Base-by-base conservation (phyloP, 2,329 filamentous ascomycete species). In the Malbranchea cinnamomea region DNA sequence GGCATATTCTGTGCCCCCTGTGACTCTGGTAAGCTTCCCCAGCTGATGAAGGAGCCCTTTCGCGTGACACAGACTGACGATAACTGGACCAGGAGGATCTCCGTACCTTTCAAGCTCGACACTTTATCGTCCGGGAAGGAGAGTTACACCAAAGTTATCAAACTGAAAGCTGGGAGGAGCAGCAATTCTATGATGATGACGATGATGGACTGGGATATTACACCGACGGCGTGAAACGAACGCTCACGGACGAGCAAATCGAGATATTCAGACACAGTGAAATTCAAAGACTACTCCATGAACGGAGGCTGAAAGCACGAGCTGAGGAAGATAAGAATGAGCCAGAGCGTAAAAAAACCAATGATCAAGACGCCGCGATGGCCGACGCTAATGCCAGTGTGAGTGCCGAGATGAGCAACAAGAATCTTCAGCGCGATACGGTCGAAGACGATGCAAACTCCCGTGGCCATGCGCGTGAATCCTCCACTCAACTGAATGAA, bases 241-340 rank as follows among this genome's bases (percentile, higher is more conserved):
- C 84, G 11, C 63, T 95, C 44, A 94, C 85, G 6, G 81, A 94
- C 46, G 80, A 84, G 43, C 81, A 94, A 59, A 82, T 94, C 42
- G 71, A 72, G 31, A 87, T 93, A 37, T 94, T 94, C 50, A 69
- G 85, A 37, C 82, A 91, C 48, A 87, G 80, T 2, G 87, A 95
- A 53, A 68, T 92, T 13, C 75, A 89, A 46, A 57, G 70, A 8
- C 59, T 92, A 22, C 60, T 80, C 15, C 70, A 71, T 37, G 60
- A 65, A 36, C 50, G 47, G 31, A 47, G 58, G 38, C 35, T 54
- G 7, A 37, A 57, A 29, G 39, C 48, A n/a, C 42, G 43, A 8
- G 36, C 37, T 15, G 37, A 41, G 13, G 37, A 40, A 23, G 32
- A 40, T 19, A 2, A 18, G 7, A 5, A 5, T 3, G n/a, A n/a